Evolutionary conservation across 106 monocot species (phyloP), one percentile per base, ranked within the genome.

Genomic region (Dactylorhiza incarnata): DNA sequence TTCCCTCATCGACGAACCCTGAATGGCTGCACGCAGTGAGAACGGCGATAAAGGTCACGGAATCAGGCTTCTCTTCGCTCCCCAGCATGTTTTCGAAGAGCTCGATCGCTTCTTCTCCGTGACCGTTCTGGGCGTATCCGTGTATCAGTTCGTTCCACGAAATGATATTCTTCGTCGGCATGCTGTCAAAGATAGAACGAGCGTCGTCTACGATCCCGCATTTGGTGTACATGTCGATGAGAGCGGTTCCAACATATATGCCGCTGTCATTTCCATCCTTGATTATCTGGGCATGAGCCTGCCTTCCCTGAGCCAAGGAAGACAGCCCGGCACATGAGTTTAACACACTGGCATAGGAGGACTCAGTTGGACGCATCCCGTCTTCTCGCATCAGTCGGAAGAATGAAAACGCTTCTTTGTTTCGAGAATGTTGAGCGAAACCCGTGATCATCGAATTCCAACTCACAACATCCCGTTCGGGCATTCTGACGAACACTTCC

Each of bases 121-220:
- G 52, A 1, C 93, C 96, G 83, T 92, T 96, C 71, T 96, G 93
- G 16, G 95, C 90, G 58, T 96, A 96, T 0, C 93, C 90, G 79
- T 93, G 95, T 81, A 96, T 93, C 90, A 96, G 93, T 76, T 96
- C 95, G 80, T 96, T 96, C 95, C 95, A 96, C 1, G 93, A 90
- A 22, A 96, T 85, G 43, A 88, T 80, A 66, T 96, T 96, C 69
- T 83, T 96, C 20, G n/a, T 25, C 1, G 82, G 83, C 90, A 93
- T 89, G 75, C 11, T 26, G 71, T 90, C 79, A 44, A 96, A 96
- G 49, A 93, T 84, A 5, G 47, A 1, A 0, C 83, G 77, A 45
- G 95, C 92, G n/a, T 87, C 88, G 48, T 81, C 77, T 5, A 96
- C 71, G 9, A 78, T 48, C 6, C 95, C 95, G 68, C 93, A 96